Base-by-base conservation (phyloP, 768 basidiomycete species). In the Glaciozyma martinii region DNA sequence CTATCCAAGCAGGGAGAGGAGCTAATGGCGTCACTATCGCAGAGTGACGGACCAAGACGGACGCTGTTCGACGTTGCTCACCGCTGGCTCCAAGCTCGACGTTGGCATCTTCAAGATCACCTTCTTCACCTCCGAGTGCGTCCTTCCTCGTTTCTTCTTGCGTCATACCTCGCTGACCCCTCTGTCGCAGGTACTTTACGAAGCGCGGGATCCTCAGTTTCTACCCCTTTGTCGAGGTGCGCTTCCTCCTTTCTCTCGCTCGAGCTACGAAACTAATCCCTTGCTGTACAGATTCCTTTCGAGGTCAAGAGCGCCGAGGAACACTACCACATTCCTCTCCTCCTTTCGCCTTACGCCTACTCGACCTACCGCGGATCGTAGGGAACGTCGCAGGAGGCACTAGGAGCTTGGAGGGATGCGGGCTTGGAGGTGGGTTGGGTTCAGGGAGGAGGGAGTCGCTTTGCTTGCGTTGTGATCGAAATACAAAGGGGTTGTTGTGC, bases 171-270 rank as follows among this genome's bases (percentile, higher is more conserved):
- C 50, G 4, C 15, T n/a, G 23, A 52, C 50, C 23, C 50, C 10
- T 16, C 27, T n/a, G 9, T 52, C 50, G 8, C 50, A 52, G 50
- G 15, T 76, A 72, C 61, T 76, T 72, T n/a, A 60, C 59, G 4
- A 47, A 53, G 3, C 55, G 62, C 12, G 67, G 60, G 3, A 62
- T 73, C 42, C 29, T 66, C 27, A 67, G 63, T 16, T 76, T 76
- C 62, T 76, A 75, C 61, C 75, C 75, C 18, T 73, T 71, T 54
- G 66, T 76, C 56, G 75, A 76, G 66, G 74, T 75, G 27, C 32
- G 68, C 25, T 30, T 54, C 32, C 5, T 15, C 5, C 27, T n/a
- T n/a, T n/a, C 32, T 23, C 21, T 13, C 13, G 27, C 27, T 23
- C 33, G 10, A 16, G 16, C 15, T 5, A 32, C 19, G 19, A 25